These are phyloP conservation scores for Chrysanthemum makinoi DNA, from an alignment of 129 eudicot species.

Conservation along the genomic window DNA sequence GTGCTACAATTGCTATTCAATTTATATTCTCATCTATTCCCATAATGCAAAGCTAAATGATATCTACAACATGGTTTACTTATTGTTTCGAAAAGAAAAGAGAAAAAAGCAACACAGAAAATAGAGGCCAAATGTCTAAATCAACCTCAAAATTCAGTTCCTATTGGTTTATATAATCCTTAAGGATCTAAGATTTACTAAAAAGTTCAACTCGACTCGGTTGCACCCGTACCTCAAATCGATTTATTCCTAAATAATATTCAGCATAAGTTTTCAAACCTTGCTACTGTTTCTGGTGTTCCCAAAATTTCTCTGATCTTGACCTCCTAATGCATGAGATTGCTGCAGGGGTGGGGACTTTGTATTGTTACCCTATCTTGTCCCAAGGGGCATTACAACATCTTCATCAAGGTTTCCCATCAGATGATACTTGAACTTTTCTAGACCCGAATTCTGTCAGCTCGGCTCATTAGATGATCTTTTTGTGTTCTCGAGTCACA, in stretches of 20 bases:
- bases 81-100: too few species aligned
- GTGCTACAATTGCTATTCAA: too few species aligned
- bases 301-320: conserved; percentile 37
- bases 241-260: not conserved
- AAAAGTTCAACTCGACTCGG: not conserved
- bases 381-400: conserved; percentile 44
- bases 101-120: too few species aligned
- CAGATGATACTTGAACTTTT: conserved; percentile 90
- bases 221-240: not conserved
- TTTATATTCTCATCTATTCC: too few species aligned
- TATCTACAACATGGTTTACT: too few species aligned
- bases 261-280: conserved; percentile 32
- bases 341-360: conserved; percentile 44
- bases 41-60: too few species aligned
- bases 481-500: conserved; percentile 51
- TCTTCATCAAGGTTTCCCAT: conserved; percentile 81
- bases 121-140: too few species aligned
- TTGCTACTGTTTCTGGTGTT: conserved; percentile 42
- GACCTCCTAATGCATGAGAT: too few species aligned
- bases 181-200: too few species aligned
- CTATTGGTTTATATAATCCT: too few species aligned
- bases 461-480: conserved; percentile 41
- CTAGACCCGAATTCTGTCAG: too few species aligned
- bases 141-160: too few species aligned
- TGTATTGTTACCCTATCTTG: conserved; percentile 41